Percentiles rank a stretch among this genome's conserved stretches.
These are phyloP conservation scores for Helicostylum pulchrum DNA, from an alignment of 192 early-diverging fungal genomes.

Conservation along the genomic window DNA sequence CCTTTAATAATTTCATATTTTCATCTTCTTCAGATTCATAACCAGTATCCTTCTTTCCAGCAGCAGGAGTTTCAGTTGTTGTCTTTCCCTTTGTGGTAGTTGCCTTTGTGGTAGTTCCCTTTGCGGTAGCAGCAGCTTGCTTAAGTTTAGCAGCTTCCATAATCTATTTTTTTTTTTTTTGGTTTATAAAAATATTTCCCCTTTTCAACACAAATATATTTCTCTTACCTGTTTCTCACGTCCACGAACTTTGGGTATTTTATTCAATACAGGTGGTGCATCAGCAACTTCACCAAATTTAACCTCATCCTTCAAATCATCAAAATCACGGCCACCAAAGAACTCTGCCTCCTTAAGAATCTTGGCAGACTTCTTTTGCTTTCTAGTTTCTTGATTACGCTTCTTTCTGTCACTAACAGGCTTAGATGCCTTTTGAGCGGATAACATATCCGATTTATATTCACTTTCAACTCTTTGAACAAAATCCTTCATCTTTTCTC, in stretches of 20 bases:
- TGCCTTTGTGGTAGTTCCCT: no score
- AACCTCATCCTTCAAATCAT: constrained; percentile 50
- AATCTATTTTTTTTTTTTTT: no score
- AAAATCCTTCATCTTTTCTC: constrained; percentile 47
- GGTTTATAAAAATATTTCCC: no score
- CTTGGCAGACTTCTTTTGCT: constrained; percentile 41
- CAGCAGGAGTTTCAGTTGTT: no score
- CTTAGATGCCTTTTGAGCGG: constrained; percentile 36
- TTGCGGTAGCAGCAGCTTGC: no score
- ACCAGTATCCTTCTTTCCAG: constrained; percentile 26
- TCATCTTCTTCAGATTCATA: constrained; percentile 36
- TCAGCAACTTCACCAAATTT: constrained; percentile 54
- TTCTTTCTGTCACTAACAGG: constrained; percentile 42
- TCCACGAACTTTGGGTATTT: constrained; percentile 45
- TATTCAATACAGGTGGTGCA: constrained; percentile 50
- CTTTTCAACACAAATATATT: no score
- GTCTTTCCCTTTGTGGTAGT: no score
- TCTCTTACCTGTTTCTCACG: constrained; percentile 40
- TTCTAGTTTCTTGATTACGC: constrained; percentile 47
- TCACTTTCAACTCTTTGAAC: constrained; percentile 41
- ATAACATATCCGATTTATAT: constrained; percentile 38
- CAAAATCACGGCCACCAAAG: constrained; percentile 48
- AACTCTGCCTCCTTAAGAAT: constrained; percentile 29
- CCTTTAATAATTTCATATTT: constrained; percentile 40
- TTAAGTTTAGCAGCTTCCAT: no score